A percentile compares a stretch with the other conserved stretches of the same genome.
phyloP scores from a whole-genome alignment of 257 asterid genomes.

The Jacaranda copaia region DNA sequence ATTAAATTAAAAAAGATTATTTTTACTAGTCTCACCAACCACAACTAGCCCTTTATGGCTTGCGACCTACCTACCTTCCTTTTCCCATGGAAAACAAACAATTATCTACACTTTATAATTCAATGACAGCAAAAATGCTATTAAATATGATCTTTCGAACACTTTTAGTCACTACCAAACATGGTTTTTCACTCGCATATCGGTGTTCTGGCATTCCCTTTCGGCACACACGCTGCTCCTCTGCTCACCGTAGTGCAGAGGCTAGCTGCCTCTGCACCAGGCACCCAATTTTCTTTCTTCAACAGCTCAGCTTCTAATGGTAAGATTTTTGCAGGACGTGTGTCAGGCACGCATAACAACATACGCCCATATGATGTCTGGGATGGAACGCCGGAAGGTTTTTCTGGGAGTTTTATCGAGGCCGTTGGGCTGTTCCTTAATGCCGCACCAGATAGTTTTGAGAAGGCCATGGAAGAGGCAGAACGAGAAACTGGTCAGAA shows the following conservation, averaged over 20 bases:
- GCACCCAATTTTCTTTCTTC: slow-evolving; percentile 59
- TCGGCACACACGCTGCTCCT: slow-evolving; percentile 77
- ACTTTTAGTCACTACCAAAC: not conserved
- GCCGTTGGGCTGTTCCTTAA: slow-evolving; percentile 55
- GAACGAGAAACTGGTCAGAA: slow-evolving; percentile 54
- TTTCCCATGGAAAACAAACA: too few species aligned
- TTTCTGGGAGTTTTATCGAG: slow-evolving; percentile 52
- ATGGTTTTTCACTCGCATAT: slow-evolving; percentile 57
- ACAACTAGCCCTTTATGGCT: too few species aligned
- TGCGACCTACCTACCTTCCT: too few species aligned
- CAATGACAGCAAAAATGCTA: too few species aligned
- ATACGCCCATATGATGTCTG: slow-evolving; percentile 50
- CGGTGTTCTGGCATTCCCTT: slow-evolving; percentile 80
- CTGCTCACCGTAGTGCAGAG: slow-evolving; percentile 55
- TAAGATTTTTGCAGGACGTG: slow-evolving; percentile 21
- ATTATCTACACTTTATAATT: too few species aligned
- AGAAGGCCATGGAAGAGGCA: slow-evolving; percentile 50
- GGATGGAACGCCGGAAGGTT: slow-evolving; percentile 62
- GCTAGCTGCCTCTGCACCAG: slow-evolving; percentile 55
- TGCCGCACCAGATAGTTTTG: slow-evolving; percentile 62
- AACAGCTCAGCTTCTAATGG: slow-evolving; percentile 51
- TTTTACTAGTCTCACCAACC: too few species aligned
- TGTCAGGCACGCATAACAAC: slow-evolving; percentile 24
- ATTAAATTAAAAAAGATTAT: too few species aligned
- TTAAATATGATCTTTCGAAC: too few species aligned